Base-by-base conservation (phyloP, 2,329 filamentous ascomycete species). In the Thermothelomyces thermophilus region DNA sequence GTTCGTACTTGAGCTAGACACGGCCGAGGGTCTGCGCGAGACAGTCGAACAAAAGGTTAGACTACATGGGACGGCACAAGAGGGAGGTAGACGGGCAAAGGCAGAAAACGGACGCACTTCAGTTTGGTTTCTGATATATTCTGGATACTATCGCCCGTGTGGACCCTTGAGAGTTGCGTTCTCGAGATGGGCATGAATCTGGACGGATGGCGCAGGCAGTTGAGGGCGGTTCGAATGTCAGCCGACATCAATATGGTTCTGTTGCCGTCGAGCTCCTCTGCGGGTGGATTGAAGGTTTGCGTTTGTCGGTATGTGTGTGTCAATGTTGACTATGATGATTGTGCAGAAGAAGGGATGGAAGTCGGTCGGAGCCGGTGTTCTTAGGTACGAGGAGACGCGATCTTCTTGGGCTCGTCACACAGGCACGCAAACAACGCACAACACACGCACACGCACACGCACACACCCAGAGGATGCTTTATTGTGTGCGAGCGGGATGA, bases 131-230 rank as follows among this genome's bases (percentile, higher is more conserved):
- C 70, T 69, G 63, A 66, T 75, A 74, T 70, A 74, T 76, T 72
- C 53, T 74, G 71, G 66, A 72, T 74, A 73, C 73, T 77, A 64
- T 79, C 75, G 56, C 75, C 74, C 60, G 75, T 79, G 62, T 79
- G 75, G 60, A 73, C 74, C 65, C 66, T 69, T 49, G 74, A 78
- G 49, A 77, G 66, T 56, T 78, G 75, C 52, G 69, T 72, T 73
- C 75, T 75, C 62, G 75, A 77, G 60, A 75, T 67, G 68, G 74
- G 70, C 75, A 77, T 77, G 68, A 77, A 78, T 64, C 75, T 74
- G 60, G 72, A 73, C 52, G 75, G 75, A 66, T 77, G 73, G 62
- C 73, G 73, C 63, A 78, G 70, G 66, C 75, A 78, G 56, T 77
- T 72, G 63, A 77, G 73, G 66, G 73, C 75, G 63, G 70, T 72